These are phyloP conservation scores for Chlorella sp. DNA, from an alignment of 139 green algal genomes.

Conservation along the genomic window DNA sequence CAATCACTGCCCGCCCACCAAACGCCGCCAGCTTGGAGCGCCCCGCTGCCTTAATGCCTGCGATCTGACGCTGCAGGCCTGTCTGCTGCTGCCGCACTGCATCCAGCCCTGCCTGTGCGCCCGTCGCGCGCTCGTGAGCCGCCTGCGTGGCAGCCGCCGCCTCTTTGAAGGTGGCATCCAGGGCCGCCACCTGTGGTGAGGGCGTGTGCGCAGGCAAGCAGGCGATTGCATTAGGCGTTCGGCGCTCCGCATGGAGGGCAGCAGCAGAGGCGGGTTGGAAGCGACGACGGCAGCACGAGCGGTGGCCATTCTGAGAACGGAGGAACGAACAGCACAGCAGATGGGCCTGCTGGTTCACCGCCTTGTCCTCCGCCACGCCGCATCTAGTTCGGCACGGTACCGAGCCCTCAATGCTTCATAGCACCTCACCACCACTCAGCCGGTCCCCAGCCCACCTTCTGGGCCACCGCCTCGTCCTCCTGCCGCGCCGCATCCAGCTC, in stretches of 20 bases:
- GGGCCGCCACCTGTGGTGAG: background rate
- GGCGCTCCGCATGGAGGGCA: no score
- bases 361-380: no score
- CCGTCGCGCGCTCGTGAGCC: background rate
- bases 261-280: no score
- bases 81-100: background rate
- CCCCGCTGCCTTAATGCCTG: background rate
- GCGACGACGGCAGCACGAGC: no score
- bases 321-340: no score
- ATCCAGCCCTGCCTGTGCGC: no score
- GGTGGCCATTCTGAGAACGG: no score
- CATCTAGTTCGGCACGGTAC: constrained; percentile 5
- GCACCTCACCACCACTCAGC: no score
- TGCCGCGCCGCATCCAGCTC: background rate
- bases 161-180: background rate
- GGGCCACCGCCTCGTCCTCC: no score
- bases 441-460: no score
- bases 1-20: constrained; percentile 20
- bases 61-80: background rate
- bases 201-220: background rate
- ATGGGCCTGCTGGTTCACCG: no score
- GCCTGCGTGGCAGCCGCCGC: background rate
- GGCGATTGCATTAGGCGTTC: background rate
- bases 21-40: constrained; percentile 30
- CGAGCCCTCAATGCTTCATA: no score